Conservation (phyloP, 257 asterid species). For the Penstemon eatonii region DNA sequence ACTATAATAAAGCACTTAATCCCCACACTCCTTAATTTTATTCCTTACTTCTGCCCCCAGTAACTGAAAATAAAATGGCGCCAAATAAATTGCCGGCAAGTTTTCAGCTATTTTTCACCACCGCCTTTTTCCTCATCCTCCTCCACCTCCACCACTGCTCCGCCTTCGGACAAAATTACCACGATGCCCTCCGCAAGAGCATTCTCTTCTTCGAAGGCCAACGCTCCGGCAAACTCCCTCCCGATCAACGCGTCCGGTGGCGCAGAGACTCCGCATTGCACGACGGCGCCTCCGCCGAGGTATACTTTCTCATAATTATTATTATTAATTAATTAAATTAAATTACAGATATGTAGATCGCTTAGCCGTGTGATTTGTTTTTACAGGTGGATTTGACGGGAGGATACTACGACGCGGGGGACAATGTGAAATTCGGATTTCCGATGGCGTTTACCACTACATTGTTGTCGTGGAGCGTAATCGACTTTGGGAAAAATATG, state of each 20-base stretch:
- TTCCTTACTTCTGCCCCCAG: slow-evolving; percentile 37
- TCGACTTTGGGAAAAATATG: slow-evolving; percentile 71
- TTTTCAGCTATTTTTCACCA: slow-evolving; percentile 29
- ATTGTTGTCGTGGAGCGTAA: slow-evolving; percentile 76
- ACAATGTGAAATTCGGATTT: slow-evolving; percentile 79
- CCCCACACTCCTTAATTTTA: background rate
- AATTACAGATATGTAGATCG: too few relatives aligned
- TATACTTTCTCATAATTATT: slow-evolving; percentile 13
- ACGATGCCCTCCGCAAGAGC: slow-evolving; percentile 79
- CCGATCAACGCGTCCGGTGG: slow-evolving; percentile 81
- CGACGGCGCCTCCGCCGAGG: slow-evolving; percentile 79
- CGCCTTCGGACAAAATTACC: slow-evolving; percentile 55
- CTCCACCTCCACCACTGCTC: slow-evolving; percentile 23
- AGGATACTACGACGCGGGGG: slow-evolving; percentile 95
- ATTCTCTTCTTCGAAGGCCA: slow-evolving; percentile 93
- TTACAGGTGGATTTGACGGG: slow-evolving; percentile 71
- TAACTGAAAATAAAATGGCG: slow-evolving; percentile 59
- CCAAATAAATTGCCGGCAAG: slow-evolving; percentile 43
- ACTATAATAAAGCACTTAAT: background rate
- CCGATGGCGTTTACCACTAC: slow-evolving; percentile 88
- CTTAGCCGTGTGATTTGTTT: too few relatives aligned
- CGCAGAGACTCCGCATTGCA: slow-evolving; percentile 76
- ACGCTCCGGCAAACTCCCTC: slow-evolving; percentile 83
- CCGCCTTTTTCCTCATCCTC: slow-evolving; percentile 26
- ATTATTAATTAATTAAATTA: too few relatives aligned